Percentiles rank a stretch among this genome's conserved stretches.
Conservation (phyloP, 768 basidiomycete genomes). For the Russula vinacea region DNA sequence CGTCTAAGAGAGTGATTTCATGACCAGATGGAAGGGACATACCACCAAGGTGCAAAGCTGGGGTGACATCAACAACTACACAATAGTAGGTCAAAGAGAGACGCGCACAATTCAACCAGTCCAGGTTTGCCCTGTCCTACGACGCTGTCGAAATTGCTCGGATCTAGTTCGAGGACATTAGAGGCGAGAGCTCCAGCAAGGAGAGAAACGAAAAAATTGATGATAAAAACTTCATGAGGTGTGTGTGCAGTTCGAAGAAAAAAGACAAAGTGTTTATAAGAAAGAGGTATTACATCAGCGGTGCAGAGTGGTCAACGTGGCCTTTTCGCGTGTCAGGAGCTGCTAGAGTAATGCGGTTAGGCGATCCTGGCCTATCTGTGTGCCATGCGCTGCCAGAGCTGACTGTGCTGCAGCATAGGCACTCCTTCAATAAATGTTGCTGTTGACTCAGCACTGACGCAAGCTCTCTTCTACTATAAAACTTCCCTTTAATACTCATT, state of each 20-base stretch:
- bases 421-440: not conserved
- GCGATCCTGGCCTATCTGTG: too few relatives aligned
- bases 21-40: conserved; percentile 34
- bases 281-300: conserved; percentile 10
- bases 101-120: conserved; percentile 85
- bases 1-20: not conserved
- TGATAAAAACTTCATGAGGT: conserved; percentile 56
- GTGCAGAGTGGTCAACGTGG: not conserved
- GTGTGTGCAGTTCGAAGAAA: conserved; percentile 31
- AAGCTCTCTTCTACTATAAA: conserved; percentile 10
- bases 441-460: conserved; percentile 20
- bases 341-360: too few relatives aligned
- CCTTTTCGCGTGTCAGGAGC: too few relatives aligned
- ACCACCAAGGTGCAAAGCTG: conserved; percentile 91
- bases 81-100: not conserved
- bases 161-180: conserved; percentile 77
- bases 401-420: not conserved
- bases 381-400: not conserved
- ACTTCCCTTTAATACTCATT: not conserved
- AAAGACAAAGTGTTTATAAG: not conserved
- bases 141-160: conserved; percentile 69
- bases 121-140: conserved; percentile 80
- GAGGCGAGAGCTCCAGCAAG: conserved; percentile 61
- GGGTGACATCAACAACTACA: not conserved
- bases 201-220: conserved; percentile 54